A percentile compares a stretch with the other conserved stretches of the same genome.
Evolutionary conservation across 2,329 filamentous ascomycete species (phyloP).

Genomic region (Cordyceps tenuipes): DNA sequence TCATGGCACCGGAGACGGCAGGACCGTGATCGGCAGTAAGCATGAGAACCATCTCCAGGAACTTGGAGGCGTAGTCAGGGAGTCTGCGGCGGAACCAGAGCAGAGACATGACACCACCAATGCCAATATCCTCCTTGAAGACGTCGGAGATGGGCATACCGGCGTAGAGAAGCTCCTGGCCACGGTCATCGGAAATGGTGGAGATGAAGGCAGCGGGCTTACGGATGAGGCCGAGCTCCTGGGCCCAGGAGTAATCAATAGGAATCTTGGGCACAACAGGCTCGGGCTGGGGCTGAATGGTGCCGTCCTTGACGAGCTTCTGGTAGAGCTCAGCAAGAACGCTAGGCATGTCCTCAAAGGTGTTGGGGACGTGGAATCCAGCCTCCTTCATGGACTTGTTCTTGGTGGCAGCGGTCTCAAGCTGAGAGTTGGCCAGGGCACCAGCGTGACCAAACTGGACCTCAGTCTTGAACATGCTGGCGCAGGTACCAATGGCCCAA

Average conservation of each 20-base stretch:
- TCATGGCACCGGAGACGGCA: conserved; percentile 98
- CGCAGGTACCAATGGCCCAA: conserved; percentile 98
- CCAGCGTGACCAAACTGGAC: conserved; percentile 99
- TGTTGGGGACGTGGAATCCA: conserved; percentile 88
- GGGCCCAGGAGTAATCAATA: conserved; percentile 98
- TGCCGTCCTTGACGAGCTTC: conserved; percentile 74
- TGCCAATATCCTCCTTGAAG: conserved; percentile 97
- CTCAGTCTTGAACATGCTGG: conserved; percentile 99
- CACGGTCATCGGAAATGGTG: conserved; percentile 99
- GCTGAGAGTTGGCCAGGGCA: conserved; percentile 97
- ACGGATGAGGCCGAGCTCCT: conserved; percentile 98
- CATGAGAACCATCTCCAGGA: conserved; percentile 99
- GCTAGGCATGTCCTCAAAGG: conserved; percentile 88
- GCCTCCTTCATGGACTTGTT: conserved; percentile 95
- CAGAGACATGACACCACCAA: conserved; percentile 99
- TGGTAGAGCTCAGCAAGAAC: conserved; percentile 77
- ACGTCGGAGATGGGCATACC: conserved; percentile 99
- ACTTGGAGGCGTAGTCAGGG: conserved; percentile 93
- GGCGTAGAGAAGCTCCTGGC: conserved; percentile 95
- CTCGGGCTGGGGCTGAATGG: conserved; percentile 78
- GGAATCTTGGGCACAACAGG: conserved; percentile 97
- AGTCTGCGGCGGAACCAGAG: conserved; percentile 99
- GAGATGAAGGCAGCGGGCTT: conserved; percentile 99
- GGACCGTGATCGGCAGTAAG: conserved; percentile 98
- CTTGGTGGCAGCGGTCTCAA: conserved; percentile 94